Evolutionary conservation across 208 protist species (phyloP).

Genomic region (Vickermania ingenoplastis): DNA sequence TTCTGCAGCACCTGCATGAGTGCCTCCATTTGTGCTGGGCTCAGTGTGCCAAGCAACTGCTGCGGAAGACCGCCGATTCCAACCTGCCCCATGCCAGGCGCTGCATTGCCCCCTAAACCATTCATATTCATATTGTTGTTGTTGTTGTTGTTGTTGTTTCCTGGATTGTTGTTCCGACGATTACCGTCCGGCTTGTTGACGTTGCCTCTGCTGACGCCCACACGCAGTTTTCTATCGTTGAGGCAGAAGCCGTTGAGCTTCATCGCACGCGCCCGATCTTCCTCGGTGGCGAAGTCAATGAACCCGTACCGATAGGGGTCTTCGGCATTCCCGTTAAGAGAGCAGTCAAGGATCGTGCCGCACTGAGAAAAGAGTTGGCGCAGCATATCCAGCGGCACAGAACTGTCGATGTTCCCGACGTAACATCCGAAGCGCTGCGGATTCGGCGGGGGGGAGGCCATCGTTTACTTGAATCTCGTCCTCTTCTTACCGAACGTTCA

Average conservation of each 20-base stretch:
- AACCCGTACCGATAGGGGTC: slow-evolving; percentile 84
- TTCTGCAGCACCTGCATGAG: neutral
- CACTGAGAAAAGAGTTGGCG: slow-evolving; percentile 72
- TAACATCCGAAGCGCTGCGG: slow-evolving; percentile 73
- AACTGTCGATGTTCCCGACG: slow-evolving; percentile 80
- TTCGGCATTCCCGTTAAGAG: slow-evolving; percentile 67
- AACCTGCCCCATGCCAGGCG: neutral
- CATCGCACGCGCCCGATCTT: slow-evolving; percentile 63
- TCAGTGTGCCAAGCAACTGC: neutral
- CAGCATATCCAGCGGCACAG: slow-evolving; percentile 68
- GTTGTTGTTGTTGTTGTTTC: slow-evolving; percentile 2
- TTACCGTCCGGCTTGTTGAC: slow-evolving; percentile 42
- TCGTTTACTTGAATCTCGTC: slow-evolving; percentile 3
- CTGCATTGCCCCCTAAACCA: neutral
- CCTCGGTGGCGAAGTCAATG: slow-evolving; percentile 78
- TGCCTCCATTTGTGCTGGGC: neutral
- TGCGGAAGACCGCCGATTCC: neutral
- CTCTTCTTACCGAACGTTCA: slow-evolving; percentile 5
- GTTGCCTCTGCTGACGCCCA: slow-evolving; percentile 80
- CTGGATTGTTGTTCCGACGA: slow-evolving; percentile 5
- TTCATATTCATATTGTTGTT: slow-evolving; percentile 7
- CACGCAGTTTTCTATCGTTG: slow-evolving; percentile 64
- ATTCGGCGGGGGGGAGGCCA: slow-evolving; percentile 17
- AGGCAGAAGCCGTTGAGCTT: slow-evolving; percentile 84
- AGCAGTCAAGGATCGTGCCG: slow-evolving; percentile 76